phyloP scores from a whole-genome alignment of 2,329 filamentous ascomycete species.

The Exophiala calicioides region DNA sequence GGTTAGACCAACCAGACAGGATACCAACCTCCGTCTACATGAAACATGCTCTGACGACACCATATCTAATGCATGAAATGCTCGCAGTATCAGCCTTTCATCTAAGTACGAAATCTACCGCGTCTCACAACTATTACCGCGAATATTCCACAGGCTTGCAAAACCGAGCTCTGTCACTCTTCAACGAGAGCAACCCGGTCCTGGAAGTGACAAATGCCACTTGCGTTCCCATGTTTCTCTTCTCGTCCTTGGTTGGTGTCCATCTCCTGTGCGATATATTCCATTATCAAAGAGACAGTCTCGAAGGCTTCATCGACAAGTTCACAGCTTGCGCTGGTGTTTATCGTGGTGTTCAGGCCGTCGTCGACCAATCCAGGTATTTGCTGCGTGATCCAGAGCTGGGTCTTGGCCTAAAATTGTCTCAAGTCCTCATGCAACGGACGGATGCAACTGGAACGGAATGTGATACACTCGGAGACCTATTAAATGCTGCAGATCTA shows the following conservation, averaged over 20 bases:
- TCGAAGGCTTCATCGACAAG: slow-evolving; percentile 39
- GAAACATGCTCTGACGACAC: slow-evolving; percentile 37
- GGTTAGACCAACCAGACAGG: not conserved
- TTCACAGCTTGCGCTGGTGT: slow-evolving; percentile 33
- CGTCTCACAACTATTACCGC: slow-evolving; percentile 15
- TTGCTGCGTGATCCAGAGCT: slow-evolving; percentile 21
- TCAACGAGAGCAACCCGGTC: slow-evolving; percentile 17
- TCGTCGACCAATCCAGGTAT: slow-evolving; percentile 14
- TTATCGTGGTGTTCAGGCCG: slow-evolving; percentile 30
- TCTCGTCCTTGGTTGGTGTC: slow-evolving; percentile 24
- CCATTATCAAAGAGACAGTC: slow-evolving; percentile 40
- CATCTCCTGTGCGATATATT: slow-evolving; percentile 50
- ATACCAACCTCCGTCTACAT: slow-evolving; percentile 9
- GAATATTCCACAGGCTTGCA: slow-evolving; percentile 26
- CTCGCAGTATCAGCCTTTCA: slow-evolving; percentile 33
- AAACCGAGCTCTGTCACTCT: slow-evolving; percentile 21
- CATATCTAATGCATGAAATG: slow-evolving; percentile 33
- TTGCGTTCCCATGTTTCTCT: slow-evolving; percentile 25
- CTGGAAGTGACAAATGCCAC: slow-evolving; percentile 22
- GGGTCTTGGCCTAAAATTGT: slow-evolving; percentile 8
- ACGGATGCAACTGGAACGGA: slow-evolving; percentile 4
- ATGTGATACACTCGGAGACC: slow-evolving; percentile 12
- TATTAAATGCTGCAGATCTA: slow-evolving; percentile 15
- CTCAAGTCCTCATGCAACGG: not conserved
- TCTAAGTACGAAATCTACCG: slow-evolving; percentile 41